Base-by-base conservation (phyloP, 495 filamentous ascomycete genomes). In the Penicillium canescens region DNA sequence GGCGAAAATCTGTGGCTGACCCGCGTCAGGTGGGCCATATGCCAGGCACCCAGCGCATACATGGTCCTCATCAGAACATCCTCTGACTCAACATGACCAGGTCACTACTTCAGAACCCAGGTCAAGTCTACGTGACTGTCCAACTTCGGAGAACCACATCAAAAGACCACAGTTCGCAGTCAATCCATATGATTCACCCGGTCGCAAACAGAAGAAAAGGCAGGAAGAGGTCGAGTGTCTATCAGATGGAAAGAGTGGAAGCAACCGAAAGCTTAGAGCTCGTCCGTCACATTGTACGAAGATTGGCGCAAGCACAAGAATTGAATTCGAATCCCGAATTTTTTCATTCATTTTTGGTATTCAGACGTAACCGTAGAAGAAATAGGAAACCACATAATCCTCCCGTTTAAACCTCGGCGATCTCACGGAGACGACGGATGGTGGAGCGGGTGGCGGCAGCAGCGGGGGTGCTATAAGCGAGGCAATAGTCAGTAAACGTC, bases 371-470 rank as follows among this genome's bases (percentile, higher is more conserved):
- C 57, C 65, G 61, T 63, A 65, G 55, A 63, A 61, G 60, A 63
- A 61, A 68, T 74, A 72, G 58, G 60, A 68, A 75, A 75, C 70
- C 70, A 72, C 66, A 70, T 70, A 57, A 64, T 69, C 63, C 49
- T 50, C 49, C 63, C 71, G 67, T 73, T 75, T 91, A 98, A 70
- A 95, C 89, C 86, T 98, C 94, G 71, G 90, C 89, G 80, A 98
- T 95, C 78, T 98, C 94, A 71, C 94, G 86, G 79, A 98, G 84
- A 81, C 94, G 86, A 75, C 95, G 89, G 75, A 98, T 94, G 62
- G 94, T 98, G 59, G 93, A 97, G 74, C 95, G 86, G 74, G 92
- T 96, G 50, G 94, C 91, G 63, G 94, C 93, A 52, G 94, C 94
- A 62, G 95, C 93, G 48, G 95, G 92, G 55, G 95, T 98, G 49